Conservation (phyloP, 192 early-diverging fungal species). For the Anaeromyces robustus region DNA sequence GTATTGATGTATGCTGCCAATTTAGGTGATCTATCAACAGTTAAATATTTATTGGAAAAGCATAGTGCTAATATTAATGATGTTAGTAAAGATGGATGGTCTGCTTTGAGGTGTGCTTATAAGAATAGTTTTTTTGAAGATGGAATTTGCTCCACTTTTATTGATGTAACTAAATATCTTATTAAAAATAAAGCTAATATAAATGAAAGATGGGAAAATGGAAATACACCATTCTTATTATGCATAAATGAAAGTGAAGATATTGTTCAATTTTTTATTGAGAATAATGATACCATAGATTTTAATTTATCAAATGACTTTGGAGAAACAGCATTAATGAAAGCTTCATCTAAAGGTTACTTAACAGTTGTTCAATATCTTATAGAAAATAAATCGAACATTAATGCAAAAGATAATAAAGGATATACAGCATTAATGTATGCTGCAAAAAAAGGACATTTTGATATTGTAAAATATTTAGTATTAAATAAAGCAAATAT, state of each 20-base stretch:
- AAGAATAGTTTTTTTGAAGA: neutral
- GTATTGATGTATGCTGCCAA: neutral
- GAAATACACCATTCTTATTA: neutral
- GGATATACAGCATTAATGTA: neutral
- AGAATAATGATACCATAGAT: neutral
- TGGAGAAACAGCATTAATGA: neutral
- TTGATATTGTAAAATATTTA: neutral
- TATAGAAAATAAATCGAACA: neutral
- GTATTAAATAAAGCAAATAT: neutral
- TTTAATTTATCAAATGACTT: neutral
- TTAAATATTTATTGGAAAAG: neutral
- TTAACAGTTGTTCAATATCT: neutral
- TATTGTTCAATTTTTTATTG: neutral
- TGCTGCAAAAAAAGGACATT: neutral
- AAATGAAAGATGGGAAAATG: neutral
- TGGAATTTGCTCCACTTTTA: neutral
- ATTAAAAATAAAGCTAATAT: neutral
- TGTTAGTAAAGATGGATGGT: neutral
- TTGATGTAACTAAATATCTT: neutral
- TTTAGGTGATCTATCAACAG: neutral
- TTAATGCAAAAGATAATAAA: neutral
- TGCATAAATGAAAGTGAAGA: neutral
- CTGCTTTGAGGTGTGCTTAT: neutral
- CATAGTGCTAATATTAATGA: neutral
- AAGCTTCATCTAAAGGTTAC: neutral